A percentile compares a stretch with the other conserved stretches of the same genome.
Conservation (phyloP, 2,329 filamentous ascomycete species). For the Biscogniauxia marginata region DNA sequence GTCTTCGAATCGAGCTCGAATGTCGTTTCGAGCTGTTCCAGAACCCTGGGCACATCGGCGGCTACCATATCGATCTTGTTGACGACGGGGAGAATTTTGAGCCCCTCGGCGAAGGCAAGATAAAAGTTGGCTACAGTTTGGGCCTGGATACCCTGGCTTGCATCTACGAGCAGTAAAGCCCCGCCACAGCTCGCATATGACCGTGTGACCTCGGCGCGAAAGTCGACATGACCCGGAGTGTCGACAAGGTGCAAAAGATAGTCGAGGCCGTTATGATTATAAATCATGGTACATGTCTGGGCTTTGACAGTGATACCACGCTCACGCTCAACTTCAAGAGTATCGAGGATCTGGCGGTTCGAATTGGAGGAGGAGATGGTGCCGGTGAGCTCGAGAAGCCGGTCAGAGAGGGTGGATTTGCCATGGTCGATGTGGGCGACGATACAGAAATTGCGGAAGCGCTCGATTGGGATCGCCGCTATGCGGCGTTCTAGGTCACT, state of each 20-base stretch:
- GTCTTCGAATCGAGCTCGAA: constrained; percentile 83
- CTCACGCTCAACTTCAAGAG: constrained; percentile 93
- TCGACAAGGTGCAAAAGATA: constrained; percentile 95
- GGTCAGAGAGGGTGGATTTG: constrained; percentile 92
- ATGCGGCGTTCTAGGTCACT: constrained; percentile 59
- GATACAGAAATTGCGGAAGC: constrained; percentile 95
- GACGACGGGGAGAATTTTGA: constrained; percentile 84
- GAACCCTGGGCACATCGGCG: constrained; percentile 79
- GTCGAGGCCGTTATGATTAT: constrained; percentile 80
- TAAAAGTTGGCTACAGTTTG: constrained; percentile 99
- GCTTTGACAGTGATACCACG: constrained; percentile 98
- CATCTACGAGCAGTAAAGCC: constrained; percentile 88
- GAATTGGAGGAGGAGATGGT: constrained; percentile 78
- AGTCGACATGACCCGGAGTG: constrained; percentile 96
- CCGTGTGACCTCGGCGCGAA: constrained; percentile 90
- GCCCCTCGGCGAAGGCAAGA: constrained; percentile 87
- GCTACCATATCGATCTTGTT: constrained; percentile 96
- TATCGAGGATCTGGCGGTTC: constrained; percentile 96
- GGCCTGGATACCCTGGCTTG: constrained; percentile 92
- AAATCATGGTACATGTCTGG: constrained; percentile 97
- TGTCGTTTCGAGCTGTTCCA: constrained; percentile 79
- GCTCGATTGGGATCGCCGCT: constrained; percentile 71
- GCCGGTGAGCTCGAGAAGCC: constrained; percentile 88
- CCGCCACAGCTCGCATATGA: constrained; percentile 97
- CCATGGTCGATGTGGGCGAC: constrained; percentile 99